Evolutionary conservation across 352 stramenopile species (phyloP).

Genomic region (Phytophthora europaea): DNA sequence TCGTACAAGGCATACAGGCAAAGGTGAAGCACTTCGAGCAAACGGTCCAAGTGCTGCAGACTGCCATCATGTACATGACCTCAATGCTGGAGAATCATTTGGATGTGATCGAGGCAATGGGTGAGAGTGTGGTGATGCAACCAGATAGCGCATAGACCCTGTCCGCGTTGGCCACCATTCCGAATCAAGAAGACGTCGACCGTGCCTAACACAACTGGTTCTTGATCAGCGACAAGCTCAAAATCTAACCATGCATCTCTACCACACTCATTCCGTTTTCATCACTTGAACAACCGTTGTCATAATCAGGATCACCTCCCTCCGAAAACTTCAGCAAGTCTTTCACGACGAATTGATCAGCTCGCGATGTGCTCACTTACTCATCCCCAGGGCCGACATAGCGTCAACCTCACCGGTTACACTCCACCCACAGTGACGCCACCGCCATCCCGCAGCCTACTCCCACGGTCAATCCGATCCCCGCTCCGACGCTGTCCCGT

Average conservation of each 20-base stretch:
- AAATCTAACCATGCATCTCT: neutral
- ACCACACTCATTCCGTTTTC: too few relatives aligned
- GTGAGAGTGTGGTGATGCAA: neutral
- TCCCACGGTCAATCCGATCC: too few relatives aligned
- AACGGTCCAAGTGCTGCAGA: constrained; percentile 19
- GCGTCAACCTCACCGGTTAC: too few relatives aligned
- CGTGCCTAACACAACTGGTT: constrained; percentile 16
- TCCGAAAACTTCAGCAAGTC: too few relatives aligned
- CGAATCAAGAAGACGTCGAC: neutral
- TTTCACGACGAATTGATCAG: too few relatives aligned
- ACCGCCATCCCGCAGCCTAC: too few relatives aligned
- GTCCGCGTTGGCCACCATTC: neutral
- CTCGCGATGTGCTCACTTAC: too few relatives aligned
- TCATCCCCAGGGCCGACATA: too few relatives aligned
- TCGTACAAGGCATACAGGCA: neutral
- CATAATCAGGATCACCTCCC: too few relatives aligned
- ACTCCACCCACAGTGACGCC: too few relatives aligned
- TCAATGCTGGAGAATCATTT: constrained; percentile 18
- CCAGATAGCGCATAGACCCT: neutral
- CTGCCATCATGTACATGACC: constrained; percentile 15
- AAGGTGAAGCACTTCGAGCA: neutral
- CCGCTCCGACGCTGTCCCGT: too few relatives aligned
- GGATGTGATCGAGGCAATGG: neutral
- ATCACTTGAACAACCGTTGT: too few relatives aligned
- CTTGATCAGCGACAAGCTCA: neutral